These are phyloP conservation scores for Chalaropsis thielavioides DNA, from an alignment of 2,329 filamentous ascomycete genomes.

Conservation along the genomic window DNA sequence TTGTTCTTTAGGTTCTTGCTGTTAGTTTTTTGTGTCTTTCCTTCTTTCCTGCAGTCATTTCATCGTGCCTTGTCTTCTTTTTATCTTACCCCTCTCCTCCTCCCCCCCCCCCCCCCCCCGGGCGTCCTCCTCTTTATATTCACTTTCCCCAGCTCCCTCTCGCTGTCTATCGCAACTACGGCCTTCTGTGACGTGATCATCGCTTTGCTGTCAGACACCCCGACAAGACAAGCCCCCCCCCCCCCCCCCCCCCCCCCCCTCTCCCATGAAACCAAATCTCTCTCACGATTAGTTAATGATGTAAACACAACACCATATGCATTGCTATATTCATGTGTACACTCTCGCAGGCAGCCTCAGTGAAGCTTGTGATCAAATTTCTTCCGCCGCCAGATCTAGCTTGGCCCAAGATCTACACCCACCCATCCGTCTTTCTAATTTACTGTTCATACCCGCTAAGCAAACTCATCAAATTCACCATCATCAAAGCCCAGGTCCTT, in stretches of 20 bases:
- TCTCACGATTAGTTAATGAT: too few species aligned
- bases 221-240: neutral
- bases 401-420: neutral
- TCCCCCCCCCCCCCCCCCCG: too few species aligned
- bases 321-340: neutral
- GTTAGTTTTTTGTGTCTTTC: neutral
- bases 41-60: neutral
- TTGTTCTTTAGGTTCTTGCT: neutral
- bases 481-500: constrained; percentile 71
- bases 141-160: neutral
- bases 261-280: too few species aligned
- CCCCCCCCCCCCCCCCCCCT: too few species aligned
- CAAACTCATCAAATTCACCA: constrained; percentile 77
- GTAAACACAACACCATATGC: neutral
- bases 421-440: too few species aligned
- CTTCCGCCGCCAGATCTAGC: neutral
- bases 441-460: constrained; percentile 23
- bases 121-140: too few species aligned
- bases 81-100: too few species aligned
- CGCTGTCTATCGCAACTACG: neutral
- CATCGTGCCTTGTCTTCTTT: neutral
- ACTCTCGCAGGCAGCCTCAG: neutral
- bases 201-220: neutral
- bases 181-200: neutral
- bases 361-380: neutral